Conservation (phyloP, 352 stramenopile species). For the Phytophthora meadii region DNA sequence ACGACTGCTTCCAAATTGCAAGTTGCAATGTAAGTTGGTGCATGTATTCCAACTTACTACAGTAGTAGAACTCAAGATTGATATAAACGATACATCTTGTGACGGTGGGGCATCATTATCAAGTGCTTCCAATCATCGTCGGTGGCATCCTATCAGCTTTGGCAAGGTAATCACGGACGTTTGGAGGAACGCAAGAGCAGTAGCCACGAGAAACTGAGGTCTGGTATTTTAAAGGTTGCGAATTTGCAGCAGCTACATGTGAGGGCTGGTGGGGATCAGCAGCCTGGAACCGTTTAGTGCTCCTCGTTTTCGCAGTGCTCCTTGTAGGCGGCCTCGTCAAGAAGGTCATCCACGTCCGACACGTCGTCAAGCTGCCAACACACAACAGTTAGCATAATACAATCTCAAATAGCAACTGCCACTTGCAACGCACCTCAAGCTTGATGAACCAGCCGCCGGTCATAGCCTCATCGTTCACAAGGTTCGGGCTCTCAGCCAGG, state of each 20-base stretch:
- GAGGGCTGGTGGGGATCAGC: conserved; percentile 24
- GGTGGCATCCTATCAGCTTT: conserved; percentile 29
- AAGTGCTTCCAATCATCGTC: conserved; percentile 13
- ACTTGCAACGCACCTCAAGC: conserved; percentile 64
- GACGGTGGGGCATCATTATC: not conserved
- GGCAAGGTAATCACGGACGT: conserved; percentile 23
- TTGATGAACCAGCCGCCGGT: conserved; percentile 91
- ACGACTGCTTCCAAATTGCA: too few species aligned
- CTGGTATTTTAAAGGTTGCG: conserved; percentile 25
- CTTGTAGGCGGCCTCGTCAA: conserved; percentile 88
- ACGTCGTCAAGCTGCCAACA: conserved; percentile 62
- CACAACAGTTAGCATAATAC: conserved; percentile 6
- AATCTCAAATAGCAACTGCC: not conserved
- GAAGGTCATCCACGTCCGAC: conserved; percentile 76
- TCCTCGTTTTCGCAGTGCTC: conserved; percentile 88
- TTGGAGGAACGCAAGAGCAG: conserved; percentile 9
- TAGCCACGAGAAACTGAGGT: conserved; percentile 8
- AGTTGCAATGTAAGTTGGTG: too few species aligned
- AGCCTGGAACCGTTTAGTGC: conserved; percentile 50
- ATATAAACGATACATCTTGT: conserved; percentile 2
- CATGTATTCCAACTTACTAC: too few species aligned
- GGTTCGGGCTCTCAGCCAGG: conserved; percentile 79
- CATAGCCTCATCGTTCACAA: conserved; percentile 91
- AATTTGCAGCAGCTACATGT: conserved; percentile 36
- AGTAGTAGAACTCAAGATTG: not conserved